A percentile compares a stretch with the other conserved stretches of the same genome.
These are phyloP conservation scores for Vicia faba DNA, from an alignment of 306 rosid species.

Conservation along the genomic window DNA sequence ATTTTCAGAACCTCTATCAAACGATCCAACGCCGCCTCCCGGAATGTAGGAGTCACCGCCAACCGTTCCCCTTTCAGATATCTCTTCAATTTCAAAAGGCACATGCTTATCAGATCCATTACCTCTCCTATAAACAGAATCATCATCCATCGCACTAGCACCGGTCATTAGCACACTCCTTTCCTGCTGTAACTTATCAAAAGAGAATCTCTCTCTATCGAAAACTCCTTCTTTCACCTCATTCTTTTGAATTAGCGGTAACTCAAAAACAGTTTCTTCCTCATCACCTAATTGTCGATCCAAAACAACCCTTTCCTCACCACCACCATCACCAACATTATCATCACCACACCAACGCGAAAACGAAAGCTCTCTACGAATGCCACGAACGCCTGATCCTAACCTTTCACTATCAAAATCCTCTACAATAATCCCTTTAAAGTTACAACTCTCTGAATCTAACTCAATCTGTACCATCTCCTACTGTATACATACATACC, in stretches of 20 bases:
- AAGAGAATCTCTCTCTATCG: slow-evolving; percentile 44
- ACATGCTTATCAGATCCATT: slow-evolving; percentile 55
- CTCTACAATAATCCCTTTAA: slow-evolving; percentile 25
- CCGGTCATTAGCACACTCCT: slow-evolving; percentile 51
- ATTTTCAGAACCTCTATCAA: slow-evolving; percentile 39
- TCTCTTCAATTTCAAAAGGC: slow-evolving; percentile 70
- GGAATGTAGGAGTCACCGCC: slow-evolving; percentile 42
- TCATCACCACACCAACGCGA: slow-evolving; percentile 65
- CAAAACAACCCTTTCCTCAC: slow-evolving; percentile 47
- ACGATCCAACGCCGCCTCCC: slow-evolving; percentile 43
- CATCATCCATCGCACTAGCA: slow-evolving; percentile 54
- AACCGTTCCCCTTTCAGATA: slow-evolving; percentile 44
- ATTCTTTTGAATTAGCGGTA: slow-evolving; percentile 52
- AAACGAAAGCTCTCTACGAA: slow-evolving; percentile 70
- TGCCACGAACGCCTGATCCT: slow-evolving; percentile 47
- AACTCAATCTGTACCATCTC: slow-evolving; percentile 65
- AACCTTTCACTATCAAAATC: slow-evolving; percentile 41
- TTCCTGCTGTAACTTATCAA: slow-evolving; percentile 47
- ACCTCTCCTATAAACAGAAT: slow-evolving; percentile 47
- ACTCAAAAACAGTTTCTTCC: slow-evolving; percentile 61
- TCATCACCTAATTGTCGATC: slow-evolving; percentile 46
- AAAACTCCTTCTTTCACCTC: slow-evolving; percentile 44
- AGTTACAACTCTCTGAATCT: slow-evolving; percentile 46
- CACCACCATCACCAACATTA: slow-evolving; percentile 50
- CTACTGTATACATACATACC: slow-evolving; percentile 43